Conservation (phyloP, 2,329 filamentous ascomycete genomes). For the Epichloe sylvatica region DNA sequence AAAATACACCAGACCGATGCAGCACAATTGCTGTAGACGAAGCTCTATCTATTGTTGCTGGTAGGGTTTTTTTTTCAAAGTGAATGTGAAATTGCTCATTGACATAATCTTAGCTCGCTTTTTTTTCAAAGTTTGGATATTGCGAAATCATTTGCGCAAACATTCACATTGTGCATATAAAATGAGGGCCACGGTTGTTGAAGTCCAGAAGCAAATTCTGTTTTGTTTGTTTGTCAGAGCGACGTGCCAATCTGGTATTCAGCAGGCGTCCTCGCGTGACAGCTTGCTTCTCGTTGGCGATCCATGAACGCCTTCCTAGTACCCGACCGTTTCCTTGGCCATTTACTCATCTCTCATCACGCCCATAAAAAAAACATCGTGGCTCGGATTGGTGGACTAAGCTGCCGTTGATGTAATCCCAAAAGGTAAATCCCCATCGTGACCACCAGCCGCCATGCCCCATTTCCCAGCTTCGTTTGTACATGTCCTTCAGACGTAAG, state of each 20-base stretch:
- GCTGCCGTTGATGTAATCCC: constrained; percentile 3
- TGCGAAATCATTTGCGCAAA: not conserved
- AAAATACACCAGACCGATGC: not conserved
- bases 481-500: constrained; percentile 17
- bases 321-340: constrained; percentile 21
- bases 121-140: not conserved
- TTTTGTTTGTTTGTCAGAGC: constrained; percentile 14
- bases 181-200: not conserved
- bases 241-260: constrained; percentile 11
- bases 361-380: constrained; percentile 11
- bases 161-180: not conserved
- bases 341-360: constrained; percentile 19
- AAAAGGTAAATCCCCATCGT: constrained; percentile 12
- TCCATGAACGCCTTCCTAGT: constrained; percentile 16
- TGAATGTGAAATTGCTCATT: no score
- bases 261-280: constrained; percentile 14
- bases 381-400: constrained; percentile 6
- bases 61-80: no score
- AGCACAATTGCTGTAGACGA: not conserved
- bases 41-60: not conserved
- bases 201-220: constrained; percentile 11
- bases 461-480: constrained; percentile 11
- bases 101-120: no score
- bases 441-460: constrained; percentile 4
- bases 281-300: constrained; percentile 14